These are phyloP conservation scores for Crepidotus variabilis DNA, from an alignment of 768 basidiomycete genomes.

Conservation along the genomic window DNA sequence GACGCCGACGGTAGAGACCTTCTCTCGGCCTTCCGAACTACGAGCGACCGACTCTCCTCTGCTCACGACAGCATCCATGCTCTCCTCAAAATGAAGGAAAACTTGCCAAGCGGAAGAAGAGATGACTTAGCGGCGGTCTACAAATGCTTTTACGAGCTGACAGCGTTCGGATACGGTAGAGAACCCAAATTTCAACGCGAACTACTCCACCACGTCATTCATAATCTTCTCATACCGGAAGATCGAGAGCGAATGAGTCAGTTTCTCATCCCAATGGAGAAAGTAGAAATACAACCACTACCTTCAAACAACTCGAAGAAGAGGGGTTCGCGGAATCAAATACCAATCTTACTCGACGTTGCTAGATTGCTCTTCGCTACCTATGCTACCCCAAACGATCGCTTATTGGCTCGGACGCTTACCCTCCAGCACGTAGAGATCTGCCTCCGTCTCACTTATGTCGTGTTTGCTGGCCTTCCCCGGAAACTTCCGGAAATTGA, in stretches of 20 bases:
- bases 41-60: neutral
- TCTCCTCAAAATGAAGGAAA: constrained; percentile 3
- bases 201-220: neutral
- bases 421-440: neutral
- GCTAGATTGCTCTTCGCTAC: neutral
- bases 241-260: neutral
- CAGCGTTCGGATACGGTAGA: neutral
- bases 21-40: constrained; percentile 2
- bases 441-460: neutral
- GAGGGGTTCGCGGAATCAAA: neutral
- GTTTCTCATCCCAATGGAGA: neutral
- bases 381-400: neutral
- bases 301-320: neutral
- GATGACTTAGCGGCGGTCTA: constrained; percentile 3
- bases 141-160: neutral
- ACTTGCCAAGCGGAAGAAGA: neutral
- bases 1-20: neutral
- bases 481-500: neutral
- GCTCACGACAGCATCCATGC: constrained; percentile 4
- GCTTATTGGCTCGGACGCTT: neutral
- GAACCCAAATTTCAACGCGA: neutral
- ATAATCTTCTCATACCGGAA: neutral
- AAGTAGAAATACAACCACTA: neutral
- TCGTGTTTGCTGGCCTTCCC: neutral
- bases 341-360: neutral